Base-by-base conservation (phyloP, 768 basidiomycete genomes). In the Lactarius indigo region DNA sequence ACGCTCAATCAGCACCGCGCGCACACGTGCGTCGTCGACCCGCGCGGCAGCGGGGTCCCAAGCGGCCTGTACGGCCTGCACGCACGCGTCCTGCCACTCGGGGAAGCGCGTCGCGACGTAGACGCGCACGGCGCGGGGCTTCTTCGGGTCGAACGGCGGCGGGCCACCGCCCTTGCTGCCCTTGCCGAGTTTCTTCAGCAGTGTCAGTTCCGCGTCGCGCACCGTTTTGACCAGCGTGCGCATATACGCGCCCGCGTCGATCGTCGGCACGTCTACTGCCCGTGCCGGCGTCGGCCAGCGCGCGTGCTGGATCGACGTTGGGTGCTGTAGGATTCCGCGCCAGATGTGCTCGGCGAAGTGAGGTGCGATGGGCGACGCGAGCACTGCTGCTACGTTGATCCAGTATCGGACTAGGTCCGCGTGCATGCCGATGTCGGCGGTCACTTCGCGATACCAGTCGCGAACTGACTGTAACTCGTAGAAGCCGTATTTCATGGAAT, bases 361-460 rank as follows among this genome's bases (percentile, higher is more conserved):
- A 0, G 96, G 95, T 0, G 94, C 92, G 75, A 98, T 84, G 44
- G 97, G 96, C 0, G 87, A 81, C 74, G 91, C 82, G 69, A 97
- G 81, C 60, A 98, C 81, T 6, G 91, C 84, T n/a, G 93, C 87
- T 65, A 82, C 78, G 58, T 87, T 86, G 75, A 98, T 88, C 91
- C 91, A 98, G 80, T 87, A 85, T 68, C 86, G 79, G 73, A 96
- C 87, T 56, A 98, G 85, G 68, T 94, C 94, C 58, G 75, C 81
- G 77, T 98, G 96, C 94, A 98, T 97, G 33, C 94, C 93, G 58
- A 88, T 80, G 68, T 94, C 92, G 8, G 85, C 80, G 3, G 92
- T 95, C 59, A 96, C 92, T 75, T 95, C 91, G 64, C 95, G 92
- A 76, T 98, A 98, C 90, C 94, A 95, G 75, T 98, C 96, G 56